Evolutionary conservation across 306 rosid genomes (phyloP).

Genomic region (Pueraria montana): DNA sequence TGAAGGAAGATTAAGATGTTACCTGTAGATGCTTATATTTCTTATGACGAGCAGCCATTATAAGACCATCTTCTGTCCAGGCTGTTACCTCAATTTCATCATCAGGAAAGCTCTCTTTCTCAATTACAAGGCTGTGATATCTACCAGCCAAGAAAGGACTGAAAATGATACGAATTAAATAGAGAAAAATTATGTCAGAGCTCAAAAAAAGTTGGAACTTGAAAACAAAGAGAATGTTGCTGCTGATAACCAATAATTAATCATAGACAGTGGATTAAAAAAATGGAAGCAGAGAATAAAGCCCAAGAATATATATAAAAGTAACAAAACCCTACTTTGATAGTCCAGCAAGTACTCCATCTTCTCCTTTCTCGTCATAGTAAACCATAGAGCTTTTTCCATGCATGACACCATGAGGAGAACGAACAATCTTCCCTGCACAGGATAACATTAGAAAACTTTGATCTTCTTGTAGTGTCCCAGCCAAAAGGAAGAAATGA

Average conservation of each 20-base stretch:
- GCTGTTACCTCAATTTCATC: constrained; percentile 89
- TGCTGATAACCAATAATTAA: neutral
- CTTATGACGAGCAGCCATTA: constrained; percentile 98
- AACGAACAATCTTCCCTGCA: constrained; percentile 88
- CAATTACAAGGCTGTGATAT: constrained; percentile 97
- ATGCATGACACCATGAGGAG: constrained; percentile 90
- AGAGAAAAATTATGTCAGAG: constrained; percentile 21
- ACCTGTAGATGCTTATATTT: constrained; percentile 81
- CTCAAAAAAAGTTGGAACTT: neutral
- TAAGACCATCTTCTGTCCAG: constrained; percentile 94
- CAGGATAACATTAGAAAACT: constrained; percentile 8
- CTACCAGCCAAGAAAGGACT: constrained; percentile 96
- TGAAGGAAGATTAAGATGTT: constrained; percentile 40
- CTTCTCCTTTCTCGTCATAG: constrained; percentile 87
- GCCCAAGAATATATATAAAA: no score
- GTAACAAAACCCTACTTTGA: constrained; percentile 62
- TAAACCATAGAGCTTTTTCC: constrained; percentile 88
- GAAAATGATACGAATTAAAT: constrained; percentile 37
- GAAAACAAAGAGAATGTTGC: neutral
- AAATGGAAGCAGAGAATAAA: neutral
- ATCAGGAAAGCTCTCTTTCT: constrained; percentile 85
- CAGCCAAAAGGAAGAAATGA: neutral
- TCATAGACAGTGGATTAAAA: neutral
- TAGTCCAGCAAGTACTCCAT: constrained; percentile 82
- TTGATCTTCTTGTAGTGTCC: neutral